Conservation (phyloP, 192 early-diverging fungal species). For the Podila minutissima region DNA sequence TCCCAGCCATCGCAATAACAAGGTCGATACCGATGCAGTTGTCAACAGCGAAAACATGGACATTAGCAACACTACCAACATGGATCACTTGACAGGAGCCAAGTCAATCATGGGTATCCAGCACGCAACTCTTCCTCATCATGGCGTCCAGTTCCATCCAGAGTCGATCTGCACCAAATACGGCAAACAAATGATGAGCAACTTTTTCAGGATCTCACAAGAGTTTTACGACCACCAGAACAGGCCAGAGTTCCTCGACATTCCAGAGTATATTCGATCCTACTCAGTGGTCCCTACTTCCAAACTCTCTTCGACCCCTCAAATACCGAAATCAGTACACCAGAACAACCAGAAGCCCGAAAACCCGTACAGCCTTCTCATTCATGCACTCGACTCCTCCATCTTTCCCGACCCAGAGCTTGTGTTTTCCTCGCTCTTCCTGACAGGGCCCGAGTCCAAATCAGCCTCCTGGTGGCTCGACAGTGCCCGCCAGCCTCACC, state of each 20-base stretch:
- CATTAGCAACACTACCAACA: background rate
- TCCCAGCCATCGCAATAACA: slow-evolving; percentile 3
- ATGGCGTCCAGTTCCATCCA: slow-evolving; percentile 96
- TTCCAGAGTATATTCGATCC: slow-evolving; percentile 42
- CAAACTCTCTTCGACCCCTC: background rate
- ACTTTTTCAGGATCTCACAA: slow-evolving; percentile 71
- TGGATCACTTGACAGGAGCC: slow-evolving; percentile 14
- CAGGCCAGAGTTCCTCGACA: background rate
- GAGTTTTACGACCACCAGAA: slow-evolving; percentile 47
- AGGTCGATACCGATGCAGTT: slow-evolving; percentile 28
- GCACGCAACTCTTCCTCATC: slow-evolving; percentile 75
- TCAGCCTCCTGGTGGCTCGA: slow-evolving; percentile 71
- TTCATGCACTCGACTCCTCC: slow-evolving; percentile 30
- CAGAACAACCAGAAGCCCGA: background rate
- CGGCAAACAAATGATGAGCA: slow-evolving; percentile 74
- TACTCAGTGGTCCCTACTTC: slow-evolving; percentile 17
- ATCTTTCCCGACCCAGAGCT: slow-evolving; percentile 46
- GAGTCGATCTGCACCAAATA: slow-evolving; percentile 92
- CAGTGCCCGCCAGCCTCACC: slow-evolving; percentile 60
- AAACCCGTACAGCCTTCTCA: slow-evolving; percentile 41
- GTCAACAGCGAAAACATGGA: slow-evolving; percentile 14
- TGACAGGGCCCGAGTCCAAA: slow-evolving; percentile 39
- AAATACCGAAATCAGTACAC: background rate
- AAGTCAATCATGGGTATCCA: slow-evolving; percentile 83
- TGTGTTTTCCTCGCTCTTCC: slow-evolving; percentile 51